Base-by-base conservation (phyloP, 1,284 basidiomycete genomes). In the Tetrapyrgos nigripes region DNA sequence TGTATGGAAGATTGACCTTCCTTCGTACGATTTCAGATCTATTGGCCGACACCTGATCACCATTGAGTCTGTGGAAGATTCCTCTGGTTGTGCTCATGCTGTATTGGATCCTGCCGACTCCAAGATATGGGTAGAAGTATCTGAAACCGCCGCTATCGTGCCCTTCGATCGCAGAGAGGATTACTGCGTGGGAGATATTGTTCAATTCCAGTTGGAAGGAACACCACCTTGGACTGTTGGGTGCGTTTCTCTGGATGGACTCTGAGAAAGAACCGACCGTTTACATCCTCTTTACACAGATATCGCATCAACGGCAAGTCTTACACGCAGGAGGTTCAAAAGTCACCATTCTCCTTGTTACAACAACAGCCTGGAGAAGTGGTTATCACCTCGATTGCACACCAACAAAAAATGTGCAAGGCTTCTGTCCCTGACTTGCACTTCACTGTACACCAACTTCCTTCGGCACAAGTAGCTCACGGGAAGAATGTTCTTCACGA, bases 181-280 rank as follows among this genome's bases (percentile, higher is more conserved):
- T 72, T 90, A 92, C 65, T 99, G 97, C 73, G 91, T 95, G 9
- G 97, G 96, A 26, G 96, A 98, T 66, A 83, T 87, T 50, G 84
- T 94, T 10, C 93, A 95, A 64, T 98, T 97, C 81, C 88, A 96
- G 68, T 80, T 99, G 19, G 95, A 98, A 75, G 97, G 97, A 53
- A 93, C 88, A 48, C 89, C 96, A n/a, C 96, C 97, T 2, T 99
- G 97, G 96, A 91, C 88, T 4, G 88, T 99, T 57, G 88, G 89
- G 88, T 96, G 66, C 55, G 86, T 77, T n/a, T n/a, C n/a, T n/a
- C n/a, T n/a, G n/a, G n/a, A n/a, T n/a, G n/a, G n/a, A n/a, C n/a
- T n/a, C n/a, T n/a, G n/a, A n/a, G n/a, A n/a, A n/a, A n/a, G n/a
- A n/a, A n/a, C n/a, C n/a, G n/a, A 13, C 43, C 52, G 9, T n/a